Base-by-base conservation (phyloP, 2,329 filamentous ascomycete species). In the Aspergillus sp. region DNA sequence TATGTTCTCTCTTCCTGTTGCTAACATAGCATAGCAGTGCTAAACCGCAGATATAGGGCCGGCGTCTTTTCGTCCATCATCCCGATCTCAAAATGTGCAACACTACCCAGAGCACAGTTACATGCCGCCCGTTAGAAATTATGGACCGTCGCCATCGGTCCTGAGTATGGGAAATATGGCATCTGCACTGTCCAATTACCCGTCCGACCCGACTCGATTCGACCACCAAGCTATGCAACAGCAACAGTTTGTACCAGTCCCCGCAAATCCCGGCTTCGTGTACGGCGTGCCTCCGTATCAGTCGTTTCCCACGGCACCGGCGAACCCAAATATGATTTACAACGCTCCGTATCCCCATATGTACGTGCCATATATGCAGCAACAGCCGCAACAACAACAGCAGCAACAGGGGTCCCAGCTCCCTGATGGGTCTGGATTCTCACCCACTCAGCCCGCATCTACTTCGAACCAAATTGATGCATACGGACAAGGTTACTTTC, bases 81-180 rank as follows among this genome's bases (percentile, higher is more conserved):
- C 55, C 38, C 67, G 62, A 62, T 56, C 65, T 53, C 57, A 68
- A 48, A 69, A 67, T 61, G 55, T 59, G 50, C 66, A 66, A 50
- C 63, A 69, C 28, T 61, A 68, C 53, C 57, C 68, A 28, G 64
- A 63, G 4, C 64, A 66, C 50, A 55, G 61, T 28, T 69, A 67
- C 41, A 58, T 67, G 45, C 61, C 62, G 38, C 57, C 65, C 22
- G 58, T 58, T 30, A 62, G 51, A 57, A 57, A 54, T 45, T 72
- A 72, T 64, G 70, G 68, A 57, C 47, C 60, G 17, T 54, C 54
- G 9, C 58, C 64, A 19, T 66, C 72, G 28, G 47, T 66, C 17
- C 60, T 74, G 48, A 70, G 68, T 41, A 76, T 76, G 74, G 62
- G 62, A 28, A 68, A 70, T 51, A 73, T 76, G 69, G 60, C 59